Conservation (phyloP, 2,329 filamentous ascomycete species). For the Phaeoacremonium minimum region DNA sequence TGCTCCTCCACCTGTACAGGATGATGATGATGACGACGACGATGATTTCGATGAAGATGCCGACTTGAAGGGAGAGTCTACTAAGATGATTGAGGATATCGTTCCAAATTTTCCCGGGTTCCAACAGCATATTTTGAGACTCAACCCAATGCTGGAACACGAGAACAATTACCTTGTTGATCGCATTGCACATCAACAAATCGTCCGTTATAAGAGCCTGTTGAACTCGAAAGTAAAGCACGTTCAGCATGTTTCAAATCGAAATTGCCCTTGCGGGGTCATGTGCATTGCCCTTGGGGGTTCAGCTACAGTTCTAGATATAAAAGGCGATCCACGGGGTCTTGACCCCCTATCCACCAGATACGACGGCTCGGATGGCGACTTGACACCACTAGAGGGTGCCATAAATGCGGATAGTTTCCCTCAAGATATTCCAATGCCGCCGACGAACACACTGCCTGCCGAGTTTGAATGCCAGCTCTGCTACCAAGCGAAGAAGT, state of each 20-base stretch:
- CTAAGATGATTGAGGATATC: conserved; percentile 61
- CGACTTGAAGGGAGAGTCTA: conserved; percentile 57
- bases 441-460: conserved; percentile 71
- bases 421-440: conserved; percentile 74
- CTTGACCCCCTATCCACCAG: conserved; percentile 50
- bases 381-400: conserved; percentile 65
- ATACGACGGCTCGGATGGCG: conserved; percentile 57
- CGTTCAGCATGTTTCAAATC: conserved; percentile 46
- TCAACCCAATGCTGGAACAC: conserved; percentile 67
- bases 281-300: conserved; percentile 67
- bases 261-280: conserved; percentile 54
- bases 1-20: conserved; percentile 19
- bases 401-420: conserved; percentile 70
- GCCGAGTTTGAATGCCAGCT: conserved; percentile 87
- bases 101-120: conserved; percentile 74
- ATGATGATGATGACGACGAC: conserved; percentile 48
- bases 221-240: conserved; percentile 69
- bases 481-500: conserved; percentile 81
- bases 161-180: conserved; percentile 64
- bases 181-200: conserved; percentile 77
- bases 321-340: conserved; percentile 54
- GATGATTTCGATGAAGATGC: conserved; percentile 51
- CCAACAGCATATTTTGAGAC: conserved; percentile 63
- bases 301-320: conserved; percentile 56
- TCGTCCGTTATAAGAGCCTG: conserved; percentile 73